These are phyloP conservation scores for Penicillium odoratum DNA, from an alignment of 495 filamentous ascomycete genomes.

Conservation along the genomic window DNA sequence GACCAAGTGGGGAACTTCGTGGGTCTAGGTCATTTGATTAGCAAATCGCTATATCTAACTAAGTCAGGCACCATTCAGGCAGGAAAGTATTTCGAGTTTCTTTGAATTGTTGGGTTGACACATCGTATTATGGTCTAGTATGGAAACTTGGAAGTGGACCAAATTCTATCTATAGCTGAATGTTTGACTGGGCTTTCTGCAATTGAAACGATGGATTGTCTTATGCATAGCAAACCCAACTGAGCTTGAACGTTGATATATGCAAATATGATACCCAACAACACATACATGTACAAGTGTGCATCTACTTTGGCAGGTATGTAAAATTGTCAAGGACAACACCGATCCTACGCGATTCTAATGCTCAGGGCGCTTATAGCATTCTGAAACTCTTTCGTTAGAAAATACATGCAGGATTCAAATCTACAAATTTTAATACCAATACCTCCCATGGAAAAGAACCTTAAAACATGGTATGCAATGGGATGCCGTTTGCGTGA, in stretches of 20 bases:
- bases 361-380: too few species aligned
- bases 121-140: not conserved
- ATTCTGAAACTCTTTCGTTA: too few species aligned
- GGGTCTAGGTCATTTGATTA: not conserved
- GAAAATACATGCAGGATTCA: too few species aligned
- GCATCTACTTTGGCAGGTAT: too few species aligned
- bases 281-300: not conserved
- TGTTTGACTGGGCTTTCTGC: not conserved
- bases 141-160: not conserved
- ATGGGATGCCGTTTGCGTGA: not conserved
- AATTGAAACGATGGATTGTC: too few species aligned
- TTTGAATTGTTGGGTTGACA: not conserved
- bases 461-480: too few species aligned
- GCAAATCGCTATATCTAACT: not conserved
- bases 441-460: too few species aligned
- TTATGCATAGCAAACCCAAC: too few species aligned
- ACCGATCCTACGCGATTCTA: too few species aligned
- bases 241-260: not conserved
- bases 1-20: constrained; percentile 1
- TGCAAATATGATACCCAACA: not conserved
- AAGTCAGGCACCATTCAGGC: not conserved
- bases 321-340: too few species aligned
- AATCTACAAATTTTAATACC: too few species aligned
- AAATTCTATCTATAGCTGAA: not conserved
- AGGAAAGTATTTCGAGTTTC: not conserved